Base-by-base conservation (phyloP, 192 early-diverging fungal genomes). In the Podila epicladia region DNA sequence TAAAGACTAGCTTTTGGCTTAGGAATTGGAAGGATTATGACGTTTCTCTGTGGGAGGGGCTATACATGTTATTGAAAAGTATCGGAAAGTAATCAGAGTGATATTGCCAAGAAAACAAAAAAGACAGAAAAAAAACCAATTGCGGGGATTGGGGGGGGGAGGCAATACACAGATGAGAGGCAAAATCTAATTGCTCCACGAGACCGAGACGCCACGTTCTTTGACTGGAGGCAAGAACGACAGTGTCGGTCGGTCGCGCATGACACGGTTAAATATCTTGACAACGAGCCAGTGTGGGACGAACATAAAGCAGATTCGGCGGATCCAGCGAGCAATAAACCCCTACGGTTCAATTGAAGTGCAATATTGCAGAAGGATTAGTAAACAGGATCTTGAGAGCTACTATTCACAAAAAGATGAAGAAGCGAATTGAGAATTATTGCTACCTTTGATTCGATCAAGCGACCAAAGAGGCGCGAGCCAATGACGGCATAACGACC, bases 191-290 rank as follows among this genome's bases (percentile, higher is more conserved):
- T 45, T 45, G 38, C 61, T 45, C 73, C 65, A 68, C 20, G 73
- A 65, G 22, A 58, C 68, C 32, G 48, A 49, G 9, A 29, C 5
- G 9, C 74, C 74, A 2, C 74, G 66, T 32, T 75, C 74, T 22
- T 63, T 59, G 15, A 75, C 66, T 33, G 11, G 11, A n/a, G 66
- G 74, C 19, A 75, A 38, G 38, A 75, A 75, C 5, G 66, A 65
- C 5, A 75, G 61, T 17, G 62, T 62, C 13, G 74, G 74, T 0
- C 74, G 74, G 37, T 75, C 62, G 28, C 74, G 53, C 74, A 75
- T 75, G 37, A 69, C 61, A 2, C 28, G n/a, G n/a, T 75, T 61
- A 20, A 61, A 32, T 4, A 69, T 9, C 9, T 28, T 9, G 28
- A 51, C 28, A 1, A 61, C 45, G 37, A 69, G 31, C 62, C 74